A percentile compares a stretch with the other conserved stretches of the same genome.
Conservation (phyloP, 2,329 filamentous ascomycete species). For the Catunica adiposa region DNA sequence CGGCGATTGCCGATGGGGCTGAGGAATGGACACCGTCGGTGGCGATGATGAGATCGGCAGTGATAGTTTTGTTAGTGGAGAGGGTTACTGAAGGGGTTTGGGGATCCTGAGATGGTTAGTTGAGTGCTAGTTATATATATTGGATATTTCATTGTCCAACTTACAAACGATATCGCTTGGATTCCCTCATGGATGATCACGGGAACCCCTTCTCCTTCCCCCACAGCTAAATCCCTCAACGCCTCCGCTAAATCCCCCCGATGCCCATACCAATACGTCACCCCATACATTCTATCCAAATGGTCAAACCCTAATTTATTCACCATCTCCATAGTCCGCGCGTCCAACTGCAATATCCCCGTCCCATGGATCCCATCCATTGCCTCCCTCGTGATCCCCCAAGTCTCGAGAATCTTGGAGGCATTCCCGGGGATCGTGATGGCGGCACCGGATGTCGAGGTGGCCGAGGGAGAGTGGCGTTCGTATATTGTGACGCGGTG, state of each 20-base stretch:
- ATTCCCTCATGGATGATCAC: slow-evolving; percentile 9
- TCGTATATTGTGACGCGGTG: slow-evolving; percentile 24
- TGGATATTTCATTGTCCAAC: background rate
- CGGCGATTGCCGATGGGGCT: slow-evolving; percentile 12
- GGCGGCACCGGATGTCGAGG: slow-evolving; percentile 25
- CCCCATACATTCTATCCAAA: slow-evolving; percentile 18
- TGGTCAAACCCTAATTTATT: slow-evolving; percentile 8
- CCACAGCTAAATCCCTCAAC: slow-evolving; percentile 22
- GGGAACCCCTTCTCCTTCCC: slow-evolving; percentile 18
- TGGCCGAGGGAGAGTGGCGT: slow-evolving; percentile 20
- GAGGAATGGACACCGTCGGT: slow-evolving; percentile 29
- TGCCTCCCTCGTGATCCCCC: slow-evolving; percentile 22
- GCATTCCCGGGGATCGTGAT: slow-evolving; percentile 26
- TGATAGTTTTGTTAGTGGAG: slow-evolving; percentile 18
- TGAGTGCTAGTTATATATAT: too few species aligned
- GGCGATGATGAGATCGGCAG: slow-evolving; percentile 26
- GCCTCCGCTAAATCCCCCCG: slow-evolving; percentile 26
- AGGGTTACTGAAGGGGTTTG: slow-evolving; percentile 19
- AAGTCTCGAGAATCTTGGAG: slow-evolving; percentile 21
- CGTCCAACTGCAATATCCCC: slow-evolving; percentile 17
- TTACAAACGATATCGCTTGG: background rate
- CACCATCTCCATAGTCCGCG: slow-evolving; percentile 18
- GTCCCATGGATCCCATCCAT: slow-evolving; percentile 19
- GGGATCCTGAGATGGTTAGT: slow-evolving; percentile 13
- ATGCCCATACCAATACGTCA: slow-evolving; percentile 23